A percentile compares a stretch with the other conserved stretches of the same genome.
These are phyloP conservation scores for Prunus dulcis DNA, from an alignment of 306 rosid species.

Conservation along the genomic window DNA sequence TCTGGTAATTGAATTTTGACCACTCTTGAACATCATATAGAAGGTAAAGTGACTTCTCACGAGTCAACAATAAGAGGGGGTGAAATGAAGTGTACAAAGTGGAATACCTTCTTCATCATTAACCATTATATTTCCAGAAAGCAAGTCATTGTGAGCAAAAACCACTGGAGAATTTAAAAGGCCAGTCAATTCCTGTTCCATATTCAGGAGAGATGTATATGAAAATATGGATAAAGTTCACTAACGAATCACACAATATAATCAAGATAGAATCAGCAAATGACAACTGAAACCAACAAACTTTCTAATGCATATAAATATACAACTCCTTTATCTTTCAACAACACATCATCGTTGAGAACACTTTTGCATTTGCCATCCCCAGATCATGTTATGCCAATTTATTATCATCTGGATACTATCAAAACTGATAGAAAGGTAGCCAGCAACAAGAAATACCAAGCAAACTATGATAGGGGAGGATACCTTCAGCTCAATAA, in stretches of 20 bases:
- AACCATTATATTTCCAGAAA: conserved; percentile 90
- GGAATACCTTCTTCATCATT: conserved; percentile 80
- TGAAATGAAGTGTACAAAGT: conserved; percentile 10
- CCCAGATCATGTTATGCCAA: background rate
- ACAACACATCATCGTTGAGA: background rate
- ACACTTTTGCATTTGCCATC: conserved; percentile 9
- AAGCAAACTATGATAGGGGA: conserved; percentile 6
- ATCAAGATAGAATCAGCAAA: background rate
- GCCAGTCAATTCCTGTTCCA: conserved; percentile 73
- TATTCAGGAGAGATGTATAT: conserved; percentile 26
- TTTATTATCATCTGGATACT: background rate
- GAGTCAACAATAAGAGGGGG: conserved; percentile 2
- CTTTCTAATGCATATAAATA: background rate
- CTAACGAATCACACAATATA: background rate
- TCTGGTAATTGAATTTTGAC: background rate
- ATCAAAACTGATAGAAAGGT: background rate
- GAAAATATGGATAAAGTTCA: conserved; percentile 14
- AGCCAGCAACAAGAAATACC: background rate
- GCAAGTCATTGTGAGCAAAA: conserved; percentile 88
- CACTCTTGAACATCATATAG: background rate
- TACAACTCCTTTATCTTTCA: conserved; percentile 18
- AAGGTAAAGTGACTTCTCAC: background rate
- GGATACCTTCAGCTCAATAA: conserved; percentile 67
- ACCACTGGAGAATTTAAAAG: conserved; percentile 69
- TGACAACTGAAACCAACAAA: background rate